These are phyloP conservation scores for Cercospora sojina DNA, from an alignment of 2,329 filamentous ascomycete species.

Conservation along the genomic window DNA sequence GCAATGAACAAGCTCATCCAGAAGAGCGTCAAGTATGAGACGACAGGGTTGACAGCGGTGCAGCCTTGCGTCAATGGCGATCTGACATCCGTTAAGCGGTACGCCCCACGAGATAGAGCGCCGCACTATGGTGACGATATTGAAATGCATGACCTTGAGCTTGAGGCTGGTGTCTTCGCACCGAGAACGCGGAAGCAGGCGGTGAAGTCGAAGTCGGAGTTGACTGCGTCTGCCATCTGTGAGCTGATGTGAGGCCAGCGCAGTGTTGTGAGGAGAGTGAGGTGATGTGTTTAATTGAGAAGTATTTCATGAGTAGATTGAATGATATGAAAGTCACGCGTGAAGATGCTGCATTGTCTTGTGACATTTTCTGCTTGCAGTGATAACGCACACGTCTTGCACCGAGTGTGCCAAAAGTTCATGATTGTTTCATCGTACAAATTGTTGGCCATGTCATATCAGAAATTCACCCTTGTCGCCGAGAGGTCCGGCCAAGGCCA, in stretches of 20 bases:
- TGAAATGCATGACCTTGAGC: not conserved
- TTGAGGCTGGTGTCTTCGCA: not conserved
- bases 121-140: not conserved
- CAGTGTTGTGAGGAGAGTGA: not conserved
- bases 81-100: not conserved
- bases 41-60: not conserved
- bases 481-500: not conserved
- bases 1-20: slow-evolving; percentile 8
- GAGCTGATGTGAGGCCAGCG: not conserved
- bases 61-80: not conserved
- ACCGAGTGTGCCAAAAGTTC: not conserved
- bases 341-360: not conserved
- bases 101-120: not conserved
- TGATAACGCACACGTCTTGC: not conserved
- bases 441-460: not conserved
- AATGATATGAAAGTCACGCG: not conserved
- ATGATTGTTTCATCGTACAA: not conserved
- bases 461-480: not conserved
- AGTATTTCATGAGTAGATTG: not conserved
- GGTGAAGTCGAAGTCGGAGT: not conserved
- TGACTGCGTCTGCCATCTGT: not conserved
- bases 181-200: not conserved
- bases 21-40: not conserved
- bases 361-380: not conserved
- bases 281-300: not conserved